These are phyloP conservation scores for Friedmanniomyces endolithicus DNA, from an alignment of 495 filamentous ascomycete genomes.

Conservation along the genomic window DNA sequence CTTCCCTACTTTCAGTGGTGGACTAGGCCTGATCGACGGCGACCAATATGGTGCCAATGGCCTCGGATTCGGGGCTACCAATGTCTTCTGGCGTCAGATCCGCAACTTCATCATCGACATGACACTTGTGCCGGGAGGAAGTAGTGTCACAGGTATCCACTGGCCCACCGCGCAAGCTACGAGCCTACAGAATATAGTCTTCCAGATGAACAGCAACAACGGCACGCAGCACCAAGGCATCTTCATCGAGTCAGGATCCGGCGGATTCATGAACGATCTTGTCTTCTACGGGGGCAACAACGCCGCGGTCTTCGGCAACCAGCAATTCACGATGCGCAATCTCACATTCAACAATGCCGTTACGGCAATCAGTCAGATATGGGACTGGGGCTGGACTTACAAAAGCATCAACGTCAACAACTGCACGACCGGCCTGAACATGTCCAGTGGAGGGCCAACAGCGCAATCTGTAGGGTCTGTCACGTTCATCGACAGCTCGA, in stretches of 20 bases:
- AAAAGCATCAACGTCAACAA: constrained; percentile 30
- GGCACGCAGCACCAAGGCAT: constrained; percentile 77
- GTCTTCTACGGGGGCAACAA: constrained; percentile 60
- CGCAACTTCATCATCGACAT: constrained; percentile 67
- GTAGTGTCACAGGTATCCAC: constrained; percentile 53
- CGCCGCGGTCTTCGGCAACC: constrained; percentile 56
- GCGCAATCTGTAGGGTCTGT: constrained; percentile 23
- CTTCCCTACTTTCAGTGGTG: constrained; percentile 46
- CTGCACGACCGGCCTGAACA: constrained; percentile 26
- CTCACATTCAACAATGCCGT: constrained; percentile 51
- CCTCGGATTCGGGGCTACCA: constrained; percentile 39
- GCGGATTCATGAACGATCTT: constrained; percentile 52
- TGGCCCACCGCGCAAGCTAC: constrained; percentile 64
- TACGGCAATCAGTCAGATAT: constrained; percentile 46
- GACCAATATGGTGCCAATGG: constrained; percentile 22
- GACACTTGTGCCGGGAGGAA: constrained; percentile 44
- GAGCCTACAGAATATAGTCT: constrained; percentile 65
- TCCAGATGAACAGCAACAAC: constrained; percentile 53
- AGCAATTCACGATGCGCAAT: constrained; percentile 73
- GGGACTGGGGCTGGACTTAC: constrained; percentile 36
- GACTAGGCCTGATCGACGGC: constrained; percentile 48
- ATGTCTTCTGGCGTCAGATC: constrained; percentile 67
- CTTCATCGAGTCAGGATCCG: constrained; percentile 66
- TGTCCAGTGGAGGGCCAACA: constrained; percentile 17
- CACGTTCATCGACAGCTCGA: constrained; percentile 26